Evolutionary conservation across 495 filamentous ascomycete genomes (phyloP).

Genomic region (Trichoderma erinaceum): DNA sequence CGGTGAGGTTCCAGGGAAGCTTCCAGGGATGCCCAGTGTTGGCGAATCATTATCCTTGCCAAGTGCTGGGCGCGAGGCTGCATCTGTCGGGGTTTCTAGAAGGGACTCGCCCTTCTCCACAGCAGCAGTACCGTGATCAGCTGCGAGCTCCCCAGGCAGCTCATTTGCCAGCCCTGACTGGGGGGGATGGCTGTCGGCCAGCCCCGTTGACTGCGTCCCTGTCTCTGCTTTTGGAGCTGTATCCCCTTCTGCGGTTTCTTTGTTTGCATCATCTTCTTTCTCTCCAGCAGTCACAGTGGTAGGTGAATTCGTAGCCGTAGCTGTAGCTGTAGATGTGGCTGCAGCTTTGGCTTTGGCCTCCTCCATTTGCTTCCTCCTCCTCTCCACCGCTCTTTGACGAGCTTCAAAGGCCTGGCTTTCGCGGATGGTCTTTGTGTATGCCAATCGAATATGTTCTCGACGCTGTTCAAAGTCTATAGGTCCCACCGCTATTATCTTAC

Average conservation of each 20-base stretch:
- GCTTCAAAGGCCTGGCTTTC: slow-evolving; percentile 59
- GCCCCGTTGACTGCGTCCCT: background rate
- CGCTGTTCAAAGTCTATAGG: slow-evolving; percentile 74
- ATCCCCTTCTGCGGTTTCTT: slow-evolving; percentile 12
- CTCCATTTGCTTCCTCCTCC: slow-evolving; percentile 36
- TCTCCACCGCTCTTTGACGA: slow-evolving; percentile 37
- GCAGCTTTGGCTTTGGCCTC: slow-evolving; percentile 30
- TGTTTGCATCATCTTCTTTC: slow-evolving; percentile 16
- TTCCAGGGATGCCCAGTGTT: slow-evolving; percentile 60
- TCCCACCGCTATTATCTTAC: slow-evolving; percentile 49
- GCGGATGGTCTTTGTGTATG: slow-evolving; percentile 69
- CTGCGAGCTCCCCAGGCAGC: background rate
- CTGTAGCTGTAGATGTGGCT: slow-evolving; percentile 13
- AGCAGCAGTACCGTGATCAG: background rate
- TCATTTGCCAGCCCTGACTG: background rate
- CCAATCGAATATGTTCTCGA: slow-evolving; percentile 69
- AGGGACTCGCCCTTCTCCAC: slow-evolving; percentile 1
- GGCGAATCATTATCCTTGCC: slow-evolving; percentile 50
- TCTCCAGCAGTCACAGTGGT: slow-evolving; percentile 18
- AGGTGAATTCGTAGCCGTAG: background rate
- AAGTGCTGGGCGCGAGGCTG: slow-evolving; percentile 1
- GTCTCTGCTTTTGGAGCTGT: background rate
- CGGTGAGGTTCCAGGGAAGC: slow-evolving; percentile 36
- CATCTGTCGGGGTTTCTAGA: background rate
- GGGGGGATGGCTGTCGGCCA: background rate